Percentiles rank a stretch among this genome's conserved stretches.
Conservation (phyloP, 2,329 filamentous ascomycete genomes). For the Diatrype stigma region DNA sequence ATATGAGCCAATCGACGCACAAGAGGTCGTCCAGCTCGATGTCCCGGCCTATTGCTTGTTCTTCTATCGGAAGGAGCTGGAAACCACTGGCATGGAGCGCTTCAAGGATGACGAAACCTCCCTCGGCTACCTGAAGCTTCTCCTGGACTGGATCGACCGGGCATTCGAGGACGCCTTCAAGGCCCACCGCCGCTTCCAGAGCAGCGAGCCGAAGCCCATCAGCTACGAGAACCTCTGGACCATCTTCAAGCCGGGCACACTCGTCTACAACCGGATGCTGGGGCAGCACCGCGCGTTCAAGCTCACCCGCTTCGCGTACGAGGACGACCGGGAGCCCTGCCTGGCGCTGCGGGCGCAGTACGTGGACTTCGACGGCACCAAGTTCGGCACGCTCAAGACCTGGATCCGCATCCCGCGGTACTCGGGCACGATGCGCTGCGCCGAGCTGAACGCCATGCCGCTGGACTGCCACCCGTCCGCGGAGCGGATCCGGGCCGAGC, state of each 20-base stretch:
- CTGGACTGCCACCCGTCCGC: conserved; percentile 20
- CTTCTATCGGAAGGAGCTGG: conserved; percentile 20
- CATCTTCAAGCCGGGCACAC: conserved; percentile 15
- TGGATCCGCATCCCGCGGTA: conserved; percentile 23
- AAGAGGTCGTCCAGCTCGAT: conserved; percentile 10
- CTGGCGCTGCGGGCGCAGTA: conserved; percentile 20
- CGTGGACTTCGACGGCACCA: conserved; percentile 30
- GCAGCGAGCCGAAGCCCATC: conserved; percentile 19
- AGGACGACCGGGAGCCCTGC: conserved; percentile 15
- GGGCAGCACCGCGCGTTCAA: conserved; percentile 25
- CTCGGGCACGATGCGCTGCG: conserved; percentile 23
- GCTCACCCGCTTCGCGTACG: conserved; percentile 22
- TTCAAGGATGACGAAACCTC: conserved; percentile 20
- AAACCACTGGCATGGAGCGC: conserved; percentile 17
- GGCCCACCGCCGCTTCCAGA: conserved; percentile 17
- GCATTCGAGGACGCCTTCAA: conserved; percentile 22
- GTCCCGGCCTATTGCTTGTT: conserved; percentile 21
- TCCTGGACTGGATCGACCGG: conserved; percentile 24
- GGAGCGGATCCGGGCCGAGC: conserved; percentile 9
- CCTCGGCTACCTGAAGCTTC: conserved; percentile 17
- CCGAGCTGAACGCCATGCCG: conserved; percentile 24
- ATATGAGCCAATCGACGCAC: conserved; percentile 19
- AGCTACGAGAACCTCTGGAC: conserved; percentile 24
- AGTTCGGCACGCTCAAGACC: conserved; percentile 22
- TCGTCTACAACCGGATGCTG: conserved; percentile 20